Percentiles rank a stretch among this genome's conserved stretches.
These are phyloP conservation scores for Fusarium sp. DNA, from an alignment of 2,329 filamentous ascomycete genomes.

Conservation along the genomic window DNA sequence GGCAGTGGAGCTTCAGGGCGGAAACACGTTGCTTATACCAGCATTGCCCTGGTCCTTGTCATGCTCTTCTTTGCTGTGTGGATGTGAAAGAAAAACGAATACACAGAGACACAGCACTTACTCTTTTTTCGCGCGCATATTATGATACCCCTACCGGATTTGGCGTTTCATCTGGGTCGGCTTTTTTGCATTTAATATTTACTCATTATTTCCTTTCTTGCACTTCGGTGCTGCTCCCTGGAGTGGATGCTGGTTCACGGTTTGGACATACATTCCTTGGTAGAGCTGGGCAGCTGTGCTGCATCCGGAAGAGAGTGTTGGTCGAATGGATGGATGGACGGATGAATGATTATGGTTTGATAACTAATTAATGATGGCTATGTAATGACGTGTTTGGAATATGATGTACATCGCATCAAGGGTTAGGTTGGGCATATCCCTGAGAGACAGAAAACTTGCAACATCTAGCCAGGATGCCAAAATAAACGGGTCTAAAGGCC, in stretches of 20 bases:
- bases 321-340: constrained; percentile 3
- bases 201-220: neutral
- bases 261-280: constrained; percentile 20
- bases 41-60: constrained; percentile 43
- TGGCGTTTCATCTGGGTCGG: constrained; percentile 42
- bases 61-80: constrained; percentile 46
- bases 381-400: constrained; percentile 27
- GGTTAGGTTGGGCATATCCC: constrained; percentile 4
- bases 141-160: constrained; percentile 43
- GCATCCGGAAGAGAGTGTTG: constrained; percentile 8
- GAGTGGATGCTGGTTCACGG: constrained; percentile 10
- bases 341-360: constrained; percentile 39
- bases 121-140: constrained; percentile 26
- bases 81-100: constrained; percentile 30
- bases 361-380: constrained; percentile 32
- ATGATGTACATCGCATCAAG: constrained; percentile 9
- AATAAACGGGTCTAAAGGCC: neutral
- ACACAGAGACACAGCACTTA: neutral
- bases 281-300: constrained; percentile 26
- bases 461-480: neutral
- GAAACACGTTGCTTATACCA: constrained; percentile 43
- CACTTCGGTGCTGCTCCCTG: neutral
- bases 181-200: constrained; percentile 25
- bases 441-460: neutral
- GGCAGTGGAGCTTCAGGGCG: constrained; percentile 67